Evolutionary conservation across 805 yeast genomes (phyloP), one percentile per base, ranked within the genome.

Genomic region (Starmera caribaea): DNA sequence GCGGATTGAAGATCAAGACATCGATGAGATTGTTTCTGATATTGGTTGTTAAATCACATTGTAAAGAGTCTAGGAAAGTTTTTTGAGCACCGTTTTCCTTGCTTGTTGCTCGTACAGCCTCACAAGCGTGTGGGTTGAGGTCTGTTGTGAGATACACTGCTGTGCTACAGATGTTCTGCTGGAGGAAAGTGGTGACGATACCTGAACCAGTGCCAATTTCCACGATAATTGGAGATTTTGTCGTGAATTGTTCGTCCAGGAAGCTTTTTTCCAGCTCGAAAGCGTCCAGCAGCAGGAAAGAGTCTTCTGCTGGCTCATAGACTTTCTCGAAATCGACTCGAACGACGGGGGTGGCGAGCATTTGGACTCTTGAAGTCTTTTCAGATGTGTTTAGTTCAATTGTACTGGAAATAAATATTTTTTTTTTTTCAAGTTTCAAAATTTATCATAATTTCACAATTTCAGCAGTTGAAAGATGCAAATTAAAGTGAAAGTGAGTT

Each of bases 171-270:
- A 88, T 68, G 41, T 74, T 54, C 43, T 72, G 65, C 45, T 77
- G 78, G 35, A 87, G 50, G 55, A 92, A 92, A 0, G 96, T 73
- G 0, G 94, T 71, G 1, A 90, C 83, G 12, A 92, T 71, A 2
- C 98, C 98, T 1, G 96, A 79, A 0, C 98, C 98, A 3, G 89
- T 74, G 1, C 98, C 98, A 6, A 92, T 69, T 52, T 92, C 98
- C 8, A 81, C 69, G 1, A 85, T 80, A 0, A 85, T 33, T 0
- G 92, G 84, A 1, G 55, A 32, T 15, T 43, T 42, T 16, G 49
- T 38, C 1, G 45, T 30, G 41, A 61, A 69, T n/a, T 47, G 49
- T 10, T 43, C 34, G 10, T 45, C 35, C 16, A 79, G 52, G 30
- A 48, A 66, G 2, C 45, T 49, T 35, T 54, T 57, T 38, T 84